Conservation (phyloP, 2,329 filamentous ascomycete species). For the Xylaria sp. region DNA sequence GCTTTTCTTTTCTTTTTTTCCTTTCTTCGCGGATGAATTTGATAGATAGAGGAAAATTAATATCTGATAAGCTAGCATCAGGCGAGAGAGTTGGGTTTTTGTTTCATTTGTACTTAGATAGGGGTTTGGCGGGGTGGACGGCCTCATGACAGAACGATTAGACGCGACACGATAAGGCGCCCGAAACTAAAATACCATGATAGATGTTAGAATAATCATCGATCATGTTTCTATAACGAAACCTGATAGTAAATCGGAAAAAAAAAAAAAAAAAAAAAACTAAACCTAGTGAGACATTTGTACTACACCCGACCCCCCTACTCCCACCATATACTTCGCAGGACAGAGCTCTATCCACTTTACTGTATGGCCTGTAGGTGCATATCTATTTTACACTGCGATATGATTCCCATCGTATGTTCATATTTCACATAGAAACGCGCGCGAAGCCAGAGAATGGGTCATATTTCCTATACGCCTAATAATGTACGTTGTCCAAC, state of each 20-base stretch:
- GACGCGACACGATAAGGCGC: conserved; percentile 1
- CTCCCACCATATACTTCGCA: neutral
- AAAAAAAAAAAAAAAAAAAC: neutral
- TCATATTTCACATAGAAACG: neutral
- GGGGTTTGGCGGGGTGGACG: too few relatives aligned
- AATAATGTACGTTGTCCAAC: neutral
- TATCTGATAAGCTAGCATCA: neutral
- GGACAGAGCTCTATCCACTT: too few relatives aligned
- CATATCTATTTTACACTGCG: too few relatives aligned
- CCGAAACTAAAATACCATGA: neutral
- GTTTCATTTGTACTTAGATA: neutral
- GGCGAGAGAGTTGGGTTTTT: neutral
- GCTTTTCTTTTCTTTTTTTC: neutral
- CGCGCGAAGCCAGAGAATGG: too few relatives aligned
- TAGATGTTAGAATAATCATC: neutral
- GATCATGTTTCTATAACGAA: neutral
- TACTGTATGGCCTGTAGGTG: too few relatives aligned
- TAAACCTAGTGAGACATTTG: neutral
- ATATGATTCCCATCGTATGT: too few relatives aligned
- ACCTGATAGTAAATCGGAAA: neutral
- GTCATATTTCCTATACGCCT: too few relatives aligned
- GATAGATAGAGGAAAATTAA: neutral
- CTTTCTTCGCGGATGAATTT: neutral
- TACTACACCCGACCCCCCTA: neutral
- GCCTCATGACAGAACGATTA: neutral